These are phyloP conservation scores for Nicotiana noctiflora DNA, from an alignment of 257 asterid species.

Conservation along the genomic window DNA sequence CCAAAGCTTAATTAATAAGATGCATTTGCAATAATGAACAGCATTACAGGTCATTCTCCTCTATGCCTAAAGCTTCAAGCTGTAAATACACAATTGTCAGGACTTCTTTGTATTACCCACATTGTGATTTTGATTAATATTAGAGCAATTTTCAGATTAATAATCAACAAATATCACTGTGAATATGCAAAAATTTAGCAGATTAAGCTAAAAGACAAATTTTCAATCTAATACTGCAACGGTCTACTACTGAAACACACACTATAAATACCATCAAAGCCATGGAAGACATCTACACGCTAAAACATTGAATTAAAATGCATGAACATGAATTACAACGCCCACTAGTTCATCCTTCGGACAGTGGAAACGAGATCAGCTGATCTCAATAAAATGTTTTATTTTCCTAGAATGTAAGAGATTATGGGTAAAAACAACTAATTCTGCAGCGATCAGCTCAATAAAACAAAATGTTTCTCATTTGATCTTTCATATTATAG, in stretches of 20 bases:
- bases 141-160: not conserved
- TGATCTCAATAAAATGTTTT: not conserved
- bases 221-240: not conserved
- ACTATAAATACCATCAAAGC: not conserved
- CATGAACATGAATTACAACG: not conserved
- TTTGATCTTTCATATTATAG: not conserved
- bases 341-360: not conserved
- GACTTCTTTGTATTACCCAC: not conserved
- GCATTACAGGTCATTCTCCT: not conserved
- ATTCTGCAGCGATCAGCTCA: not conserved
- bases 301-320: not conserved
- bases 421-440: constrained; percentile 3
- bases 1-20: not conserved
- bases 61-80: not conserved
- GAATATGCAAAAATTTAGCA: not conserved
- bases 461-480: not conserved
- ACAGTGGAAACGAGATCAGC: not conserved
- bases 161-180: not conserved
- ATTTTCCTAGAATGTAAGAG: not conserved
- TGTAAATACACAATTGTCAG: not conserved
- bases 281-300: not conserved
- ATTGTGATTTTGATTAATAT: not conserved
- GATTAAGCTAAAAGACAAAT: not conserved
- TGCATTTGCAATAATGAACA: not conserved
- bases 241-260: not conserved